phyloP scores from a whole-genome alignment of 345 rosid genomes.

The Bruguiera parviflora region DNA sequence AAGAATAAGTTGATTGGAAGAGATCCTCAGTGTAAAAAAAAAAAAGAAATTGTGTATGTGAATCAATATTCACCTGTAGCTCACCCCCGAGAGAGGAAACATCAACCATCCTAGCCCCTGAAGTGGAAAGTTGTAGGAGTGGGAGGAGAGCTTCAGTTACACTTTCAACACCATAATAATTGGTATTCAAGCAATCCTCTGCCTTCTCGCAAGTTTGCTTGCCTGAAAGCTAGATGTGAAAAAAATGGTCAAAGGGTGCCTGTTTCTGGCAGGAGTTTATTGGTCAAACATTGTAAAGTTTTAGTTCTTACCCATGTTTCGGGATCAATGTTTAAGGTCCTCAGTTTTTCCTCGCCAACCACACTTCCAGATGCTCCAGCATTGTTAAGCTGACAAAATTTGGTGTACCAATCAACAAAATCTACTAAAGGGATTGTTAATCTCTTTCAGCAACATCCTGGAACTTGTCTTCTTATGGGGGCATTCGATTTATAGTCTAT shows the following conservation, averaged over 20 bases:
- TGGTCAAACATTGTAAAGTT: not conserved
- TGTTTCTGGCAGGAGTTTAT: not conserved
- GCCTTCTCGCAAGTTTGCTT: slow-evolving; percentile 37
- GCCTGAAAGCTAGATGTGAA: slow-evolving; percentile 40
- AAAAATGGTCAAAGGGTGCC: not conserved
- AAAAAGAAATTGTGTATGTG: too few species aligned
- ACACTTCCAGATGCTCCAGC: slow-evolving; percentile 41
- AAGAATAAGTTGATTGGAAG: too few species aligned
- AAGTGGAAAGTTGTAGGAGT: slow-evolving; percentile 40
- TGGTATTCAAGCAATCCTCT: slow-evolving; percentile 49
- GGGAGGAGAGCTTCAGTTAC: slow-evolving; percentile 44
- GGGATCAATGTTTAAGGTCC: slow-evolving; percentile 42
- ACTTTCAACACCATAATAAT: slow-evolving; percentile 39
- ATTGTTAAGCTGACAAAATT: slow-evolving; percentile 40
- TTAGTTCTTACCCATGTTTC: slow-evolving; percentile 34
- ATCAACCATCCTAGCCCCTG: slow-evolving; percentile 51
- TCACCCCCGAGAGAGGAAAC: slow-evolving; percentile 49
- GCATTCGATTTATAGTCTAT: too few species aligned
- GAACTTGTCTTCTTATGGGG: too few species aligned
- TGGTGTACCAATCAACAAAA: not conserved
- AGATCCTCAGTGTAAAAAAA: too few species aligned
- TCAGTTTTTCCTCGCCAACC: slow-evolving; percentile 36
- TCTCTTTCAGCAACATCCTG: not conserved
- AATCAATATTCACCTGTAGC: too few species aligned
- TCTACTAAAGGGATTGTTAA: not conserved